Evolutionary conservation across 2,329 filamentous ascomycete genomes (phyloP).

Genomic region (Pseudogymnoascus sp.): DNA sequence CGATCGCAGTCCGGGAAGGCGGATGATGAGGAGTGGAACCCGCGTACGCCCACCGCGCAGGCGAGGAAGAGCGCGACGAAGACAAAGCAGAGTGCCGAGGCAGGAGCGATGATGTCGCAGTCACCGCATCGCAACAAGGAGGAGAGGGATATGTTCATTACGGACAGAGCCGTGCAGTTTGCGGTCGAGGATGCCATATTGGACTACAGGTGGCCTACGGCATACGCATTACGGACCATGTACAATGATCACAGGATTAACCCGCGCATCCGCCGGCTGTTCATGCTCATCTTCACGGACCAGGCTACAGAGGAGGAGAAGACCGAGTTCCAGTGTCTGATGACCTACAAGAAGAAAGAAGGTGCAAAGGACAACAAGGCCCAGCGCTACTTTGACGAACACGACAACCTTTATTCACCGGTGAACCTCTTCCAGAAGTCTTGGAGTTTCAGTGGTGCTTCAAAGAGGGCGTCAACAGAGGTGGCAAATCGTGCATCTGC

Average conservation of each 20-base stretch:
- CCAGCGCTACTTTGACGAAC: background rate
- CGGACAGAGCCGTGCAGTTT: conserved; percentile 45
- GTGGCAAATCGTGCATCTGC: conserved; percentile 6
- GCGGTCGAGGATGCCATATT: conserved; percentile 51
- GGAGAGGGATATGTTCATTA: conserved; percentile 20
- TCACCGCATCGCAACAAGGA: conserved; percentile 11
- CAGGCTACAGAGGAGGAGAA: conserved; percentile 45
- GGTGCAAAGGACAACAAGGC: conserved; percentile 36
- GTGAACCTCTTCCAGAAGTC: background rate
- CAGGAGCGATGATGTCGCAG: background rate
- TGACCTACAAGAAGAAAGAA: conserved; percentile 48
- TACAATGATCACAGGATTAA: conserved; percentile 50
- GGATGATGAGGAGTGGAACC: background rate
- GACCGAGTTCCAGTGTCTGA: conserved; percentile 41
- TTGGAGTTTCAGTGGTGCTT: background rate
- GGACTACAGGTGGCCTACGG: conserved; percentile 50
- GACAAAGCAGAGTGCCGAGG: background rate
- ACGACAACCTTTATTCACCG: background rate
- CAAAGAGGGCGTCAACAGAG: background rate
- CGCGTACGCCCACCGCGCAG: background rate
- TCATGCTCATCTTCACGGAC: conserved; percentile 50
- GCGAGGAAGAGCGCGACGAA: conserved; percentile 3
- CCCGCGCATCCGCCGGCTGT: conserved; percentile 44
- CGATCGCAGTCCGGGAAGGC: background rate
- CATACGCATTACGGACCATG: conserved; percentile 50